Evolutionary conservation across 441 rosid species (phyloP).

Genomic region (Sinapis alba): DNA sequence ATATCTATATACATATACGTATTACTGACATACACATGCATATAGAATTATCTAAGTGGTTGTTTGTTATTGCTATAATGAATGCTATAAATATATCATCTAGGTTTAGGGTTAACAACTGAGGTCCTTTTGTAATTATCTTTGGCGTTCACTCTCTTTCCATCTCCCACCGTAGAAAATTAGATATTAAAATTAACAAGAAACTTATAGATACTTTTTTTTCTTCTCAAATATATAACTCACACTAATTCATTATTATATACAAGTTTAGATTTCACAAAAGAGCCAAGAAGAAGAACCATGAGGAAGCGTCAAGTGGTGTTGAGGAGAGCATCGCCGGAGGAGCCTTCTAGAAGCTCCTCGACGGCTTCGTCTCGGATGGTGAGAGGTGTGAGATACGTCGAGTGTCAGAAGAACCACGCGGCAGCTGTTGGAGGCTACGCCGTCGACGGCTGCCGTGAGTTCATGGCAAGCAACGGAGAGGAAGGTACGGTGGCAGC

Average conservation of each 20-base stretch:
- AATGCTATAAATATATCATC: conserved; percentile 53
- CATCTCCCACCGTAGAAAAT: conserved; percentile 33
- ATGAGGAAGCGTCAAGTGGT: conserved; percentile 83
- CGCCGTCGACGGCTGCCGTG: conserved; percentile 92
- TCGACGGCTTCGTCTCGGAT: conserved; percentile 52
- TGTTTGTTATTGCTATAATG: conserved; percentile 32
- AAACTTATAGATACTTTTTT: neutral
- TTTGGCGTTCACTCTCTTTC: conserved; percentile 9
- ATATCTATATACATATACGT: neutral
- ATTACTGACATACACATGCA: neutral
- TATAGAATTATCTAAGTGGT: conserved; percentile 16
- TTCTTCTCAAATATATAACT: conserved; percentile 11
- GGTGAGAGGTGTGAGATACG: conserved; percentile 59
- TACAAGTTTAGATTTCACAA: conserved; percentile 9
- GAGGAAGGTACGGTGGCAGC: conserved; percentile 68
- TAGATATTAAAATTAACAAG: conserved; percentile 13
- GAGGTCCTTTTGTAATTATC: conserved; percentile 17
- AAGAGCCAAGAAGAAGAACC: conserved; percentile 12
- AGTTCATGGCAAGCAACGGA: conserved; percentile 82
- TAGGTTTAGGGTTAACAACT: conserved; percentile 76
- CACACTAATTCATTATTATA: conserved; percentile 1
- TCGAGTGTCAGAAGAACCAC: conserved; percentile 88
- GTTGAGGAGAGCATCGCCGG: conserved; percentile 62
- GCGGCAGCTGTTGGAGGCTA: conserved; percentile 80
- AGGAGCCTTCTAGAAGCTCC: conserved; percentile 41